Conservation (phyloP, 768 basidiomycete species). For the Melanogaster broomeanus region DNA sequence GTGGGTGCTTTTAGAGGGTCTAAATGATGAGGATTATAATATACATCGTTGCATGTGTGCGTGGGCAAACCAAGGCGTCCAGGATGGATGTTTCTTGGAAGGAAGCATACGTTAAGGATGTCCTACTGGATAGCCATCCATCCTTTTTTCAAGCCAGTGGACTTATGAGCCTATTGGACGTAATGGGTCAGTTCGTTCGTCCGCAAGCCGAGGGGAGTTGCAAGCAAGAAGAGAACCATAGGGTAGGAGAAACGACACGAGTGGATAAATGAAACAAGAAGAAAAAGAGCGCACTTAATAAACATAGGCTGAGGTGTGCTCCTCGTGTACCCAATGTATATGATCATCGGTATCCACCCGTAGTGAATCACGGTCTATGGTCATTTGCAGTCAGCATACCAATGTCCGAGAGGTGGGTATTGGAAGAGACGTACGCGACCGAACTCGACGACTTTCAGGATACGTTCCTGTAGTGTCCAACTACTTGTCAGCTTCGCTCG, state of each 20-base stretch:
- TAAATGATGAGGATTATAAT: conserved; percentile 22
- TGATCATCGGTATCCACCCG: conserved; percentile 95
- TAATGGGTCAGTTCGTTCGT: neutral
- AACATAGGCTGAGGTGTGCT: conserved; percentile 94
- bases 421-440: conserved; percentile 61
- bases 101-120: neutral
- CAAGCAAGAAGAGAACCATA: neutral
- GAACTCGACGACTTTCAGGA: conserved; percentile 77
- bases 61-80: conserved; percentile 4
- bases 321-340: conserved; percentile 91
- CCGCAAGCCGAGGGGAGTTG: conserved; percentile 1
- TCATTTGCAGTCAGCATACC: neutral
- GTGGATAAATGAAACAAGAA: neutral
- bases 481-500: neutral
- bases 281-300: conserved; percentile 88
- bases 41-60: conserved; percentile 25
- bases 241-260: neutral
- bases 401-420: conserved; percentile 6
- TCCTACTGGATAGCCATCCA: neutral
- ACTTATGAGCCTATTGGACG: conserved; percentile 74
- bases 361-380: conserved; percentile 86
- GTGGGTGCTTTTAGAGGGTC: conserved; percentile 11
- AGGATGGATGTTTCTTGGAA: neutral
- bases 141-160: conserved; percentile 86
- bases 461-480: conserved; percentile 61